phyloP scores from a whole-genome alignment of 306 rosid genomes.

The Begonia fuchsioides region DNA sequence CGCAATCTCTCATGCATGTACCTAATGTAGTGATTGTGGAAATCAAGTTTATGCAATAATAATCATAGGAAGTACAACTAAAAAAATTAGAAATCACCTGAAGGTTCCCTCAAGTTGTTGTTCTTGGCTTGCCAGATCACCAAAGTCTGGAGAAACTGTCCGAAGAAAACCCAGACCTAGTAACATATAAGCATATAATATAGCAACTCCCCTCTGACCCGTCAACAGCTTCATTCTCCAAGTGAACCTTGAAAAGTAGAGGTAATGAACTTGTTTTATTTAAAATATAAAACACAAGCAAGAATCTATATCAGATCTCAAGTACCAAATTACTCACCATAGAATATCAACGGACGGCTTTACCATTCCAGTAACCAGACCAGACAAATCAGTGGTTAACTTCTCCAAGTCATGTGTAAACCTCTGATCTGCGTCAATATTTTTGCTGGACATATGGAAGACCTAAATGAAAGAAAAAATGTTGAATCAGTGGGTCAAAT shows the following conservation, averaged over 20 bases:
- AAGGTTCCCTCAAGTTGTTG: conserved; percentile 96
- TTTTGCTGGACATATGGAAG: conserved; percentile 78
- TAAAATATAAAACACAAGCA: conserved; percentile 4
- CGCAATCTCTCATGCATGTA: conserved; percentile 98
- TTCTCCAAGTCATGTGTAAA: conserved; percentile 89
- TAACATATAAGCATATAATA: conserved; percentile 89
- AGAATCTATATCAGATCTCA: conserved; percentile 1
- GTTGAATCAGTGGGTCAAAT: conserved; percentile 7
- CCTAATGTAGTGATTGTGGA: conserved; percentile 32
- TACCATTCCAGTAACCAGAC: conserved; percentile 92
- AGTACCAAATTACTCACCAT: conserved; percentile 43
- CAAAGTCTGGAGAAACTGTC: conserved; percentile 85
- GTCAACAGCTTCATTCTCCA: conserved; percentile 99
- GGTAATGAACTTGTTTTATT: conserved; percentile 5
- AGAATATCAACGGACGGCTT: conserved; percentile 93
- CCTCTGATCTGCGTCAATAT: conserved; percentile 91
- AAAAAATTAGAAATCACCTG: conserved; percentile 35
- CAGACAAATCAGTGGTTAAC: conserved; percentile 76
- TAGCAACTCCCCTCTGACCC: conserved; percentile 87
- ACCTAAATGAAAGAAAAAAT: conserved; percentile 42
- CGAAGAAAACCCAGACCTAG: conserved; percentile 89
- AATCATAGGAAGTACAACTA: conserved; percentile 10
- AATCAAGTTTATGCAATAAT: conserved; percentile 12
- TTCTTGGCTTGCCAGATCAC: conserved; percentile 81
- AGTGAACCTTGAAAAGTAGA: conserved; percentile 64